Evolutionary conservation across 495 filamentous ascomycete genomes (phyloP), one percentile per base, ranked within the genome.

Genomic region (Penicillium subrubescens): DNA sequence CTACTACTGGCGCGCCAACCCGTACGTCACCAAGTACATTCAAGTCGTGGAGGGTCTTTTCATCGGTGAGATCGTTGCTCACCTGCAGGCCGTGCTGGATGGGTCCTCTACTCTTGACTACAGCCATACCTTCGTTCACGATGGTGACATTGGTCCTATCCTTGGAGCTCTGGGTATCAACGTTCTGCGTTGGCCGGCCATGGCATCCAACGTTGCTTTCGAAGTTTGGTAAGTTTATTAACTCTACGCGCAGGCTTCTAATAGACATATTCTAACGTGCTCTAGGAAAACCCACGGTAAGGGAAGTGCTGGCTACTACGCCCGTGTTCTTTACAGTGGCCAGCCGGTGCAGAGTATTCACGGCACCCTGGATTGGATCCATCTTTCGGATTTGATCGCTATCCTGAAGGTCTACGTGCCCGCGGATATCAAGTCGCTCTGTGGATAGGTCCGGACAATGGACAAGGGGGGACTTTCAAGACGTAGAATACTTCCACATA

Each of bases 1-100:
- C 51, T 81, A 79, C 67, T 81, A 75, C 66, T 81, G 77, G 76
- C 74, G 79, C 14, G 57, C 67, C 15, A 80, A 77, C 48, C 66
- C 67, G 10, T 67, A 80, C 55, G 78, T 70, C 15, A 69, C 58
- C 11, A 71, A 69, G 46, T 81, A 81, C 34, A 80, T 81, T 61
- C 75, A 76, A 58, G 64, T 75, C 4, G 73, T 78, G 7, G 74
- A 79, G 57, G 77, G 79, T 11, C 65, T 80, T 35, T 81, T 81
- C 44, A 77, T 81, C 34, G 73, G 71, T 0, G 79, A 81, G 60
- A 72, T 81, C n/a, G 52, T 81, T 27, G 52, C 67, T n/a, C 70
- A 66, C 43, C 62, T 78, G 14, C 66, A 79, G 46, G 72, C 71
- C n/a, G 75, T 79, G 0, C 60, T 54, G 14, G 21, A 73, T 11